phyloP scores from a whole-genome alignment of 192 early-diverging fungal species.

The Backusella tarrabulga region DNA sequence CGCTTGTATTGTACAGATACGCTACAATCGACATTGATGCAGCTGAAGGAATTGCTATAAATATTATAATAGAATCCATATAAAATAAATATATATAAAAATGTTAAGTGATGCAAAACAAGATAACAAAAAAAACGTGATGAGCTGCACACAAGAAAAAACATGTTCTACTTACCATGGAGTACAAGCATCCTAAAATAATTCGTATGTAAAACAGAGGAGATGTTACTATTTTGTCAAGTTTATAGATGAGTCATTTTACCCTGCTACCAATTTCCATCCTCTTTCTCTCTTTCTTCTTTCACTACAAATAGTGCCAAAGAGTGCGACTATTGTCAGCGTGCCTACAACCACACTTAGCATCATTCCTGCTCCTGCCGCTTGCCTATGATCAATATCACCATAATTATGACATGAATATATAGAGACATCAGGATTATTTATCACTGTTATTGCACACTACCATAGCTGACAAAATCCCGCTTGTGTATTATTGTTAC shows the following conservation, averaged over 20 bases:
- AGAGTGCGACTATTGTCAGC: conserved; percentile 16
- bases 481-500: conserved; percentile 3
- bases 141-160: neutral
- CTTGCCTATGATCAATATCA: neutral
- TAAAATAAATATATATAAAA: neutral
- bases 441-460: neutral
- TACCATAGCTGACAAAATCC: conserved; percentile 25
- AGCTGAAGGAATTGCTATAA: conserved; percentile 20
- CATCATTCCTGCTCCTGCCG: conserved; percentile 25
- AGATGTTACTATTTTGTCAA: neutral
- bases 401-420: neutral
- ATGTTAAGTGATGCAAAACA: conserved; percentile 5
- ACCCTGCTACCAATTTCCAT: conserved; percentile 28
- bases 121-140: neutral
- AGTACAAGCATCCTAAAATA: conserved; percentile 18
- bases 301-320: conserved; percentile 24
- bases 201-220: conserved; percentile 1
- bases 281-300: conserved; percentile 26
- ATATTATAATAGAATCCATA: neutral
- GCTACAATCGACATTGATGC: conserved; percentile 19
- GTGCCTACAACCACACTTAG: conserved; percentile 21
- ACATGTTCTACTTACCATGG: conserved; percentile 11
- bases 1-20: conserved; percentile 21
- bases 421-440: neutral
- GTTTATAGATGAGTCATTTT: neutral